phyloP scores from a whole-genome alignment of 768 basidiomycete species.

The Trametes sanguinea region DNA sequence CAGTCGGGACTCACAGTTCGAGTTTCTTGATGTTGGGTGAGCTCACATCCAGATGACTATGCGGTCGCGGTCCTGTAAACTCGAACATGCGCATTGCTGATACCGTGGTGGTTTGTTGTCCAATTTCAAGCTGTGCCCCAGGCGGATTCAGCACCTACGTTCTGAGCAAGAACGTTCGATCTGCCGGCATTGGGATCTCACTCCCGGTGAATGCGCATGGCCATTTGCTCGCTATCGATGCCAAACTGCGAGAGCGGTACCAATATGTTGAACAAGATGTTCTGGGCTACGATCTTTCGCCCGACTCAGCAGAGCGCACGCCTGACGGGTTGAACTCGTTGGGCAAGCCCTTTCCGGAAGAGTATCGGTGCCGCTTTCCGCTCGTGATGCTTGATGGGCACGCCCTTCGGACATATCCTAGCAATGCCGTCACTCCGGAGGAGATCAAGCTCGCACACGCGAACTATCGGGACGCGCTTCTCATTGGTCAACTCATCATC shows the following conservation, averaged over 20 bases:
- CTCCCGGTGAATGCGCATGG: constrained; percentile 16
- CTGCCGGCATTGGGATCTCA: constrained; percentile 24
- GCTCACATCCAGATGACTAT: background rate
- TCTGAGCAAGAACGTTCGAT: constrained; percentile 15
- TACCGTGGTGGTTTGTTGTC: too few species aligned
- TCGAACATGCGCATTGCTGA: too few species aligned
- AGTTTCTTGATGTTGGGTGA: constrained; percentile 27
- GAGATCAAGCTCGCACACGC: constrained; percentile 8
- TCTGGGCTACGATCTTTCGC: constrained; percentile 9
- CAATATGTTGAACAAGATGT: constrained; percentile 18
- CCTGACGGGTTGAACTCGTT: background rate
- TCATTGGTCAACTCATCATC: constrained; percentile 36
- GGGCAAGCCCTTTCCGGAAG: background rate
- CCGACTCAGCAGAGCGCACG: background rate
- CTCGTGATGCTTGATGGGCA: constrained; percentile 39
- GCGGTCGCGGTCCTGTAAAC: too few species aligned
- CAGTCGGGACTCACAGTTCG: background rate
- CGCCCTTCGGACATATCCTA: constrained; percentile 30
- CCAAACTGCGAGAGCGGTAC: constrained; percentile 6
- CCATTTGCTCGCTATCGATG: constrained; percentile 14
- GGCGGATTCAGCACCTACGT: constrained; percentile 28
- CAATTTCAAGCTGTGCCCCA: constrained; percentile 23
- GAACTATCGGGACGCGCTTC: constrained; percentile 29
- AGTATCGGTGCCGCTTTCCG: constrained; percentile 23
- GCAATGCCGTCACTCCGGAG: background rate